Conservation (phyloP, 78 protist species). For the Dictyostelium citrinum region DNA sequence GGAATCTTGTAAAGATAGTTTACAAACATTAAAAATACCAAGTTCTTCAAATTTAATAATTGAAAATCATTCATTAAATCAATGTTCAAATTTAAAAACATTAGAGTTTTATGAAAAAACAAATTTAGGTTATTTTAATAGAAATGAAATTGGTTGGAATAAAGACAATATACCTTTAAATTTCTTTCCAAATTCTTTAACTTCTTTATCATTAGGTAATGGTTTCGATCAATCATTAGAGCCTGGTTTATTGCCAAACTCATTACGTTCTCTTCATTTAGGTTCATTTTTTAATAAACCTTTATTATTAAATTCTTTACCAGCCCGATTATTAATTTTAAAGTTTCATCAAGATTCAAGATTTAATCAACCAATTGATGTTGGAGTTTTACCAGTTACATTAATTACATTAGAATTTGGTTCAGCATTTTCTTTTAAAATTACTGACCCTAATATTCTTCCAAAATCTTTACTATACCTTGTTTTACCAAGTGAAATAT, state of each 20-base stretch:
- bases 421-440: neutral
- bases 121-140: neutral
- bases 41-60: neutral
- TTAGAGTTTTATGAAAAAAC: neutral
- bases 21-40: neutral
- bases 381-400: neutral
- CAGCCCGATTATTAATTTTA: neutral
- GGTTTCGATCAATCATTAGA: neutral
- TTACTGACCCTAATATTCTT: neutral
- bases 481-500: neutral
- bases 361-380: neutral
- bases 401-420: neutral
- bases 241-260: neutral
- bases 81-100: neutral
- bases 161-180: neutral
- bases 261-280: neutral
- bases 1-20: neutral
- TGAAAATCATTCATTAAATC: neutral
- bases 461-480: neutral
- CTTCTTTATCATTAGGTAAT: neutral
- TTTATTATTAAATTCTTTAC: neutral
- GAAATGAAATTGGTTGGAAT: neutral
- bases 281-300: neutral
- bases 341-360: neutral
- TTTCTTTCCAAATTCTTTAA: neutral